Percentiles rank a stretch among this genome's conserved stretches.
Conservation (phyloP, 2,329 filamentous ascomycete genomes). For the Epicoccum sorghinum region DNA sequence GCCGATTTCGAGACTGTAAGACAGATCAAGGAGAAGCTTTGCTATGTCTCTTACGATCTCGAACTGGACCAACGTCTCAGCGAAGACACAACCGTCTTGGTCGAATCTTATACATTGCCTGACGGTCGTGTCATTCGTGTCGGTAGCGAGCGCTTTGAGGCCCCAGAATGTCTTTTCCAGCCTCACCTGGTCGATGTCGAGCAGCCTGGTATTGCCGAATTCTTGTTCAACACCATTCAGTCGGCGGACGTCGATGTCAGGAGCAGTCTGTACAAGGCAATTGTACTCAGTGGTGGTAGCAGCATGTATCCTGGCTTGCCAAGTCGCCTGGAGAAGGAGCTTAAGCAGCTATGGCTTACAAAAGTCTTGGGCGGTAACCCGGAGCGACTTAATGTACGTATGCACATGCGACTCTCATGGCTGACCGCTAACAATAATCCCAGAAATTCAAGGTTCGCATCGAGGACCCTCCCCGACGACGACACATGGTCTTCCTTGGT, state of each 20-base stretch:
- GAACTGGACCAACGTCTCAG: conserved; percentile 94
- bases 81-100: conserved; percentile 95
- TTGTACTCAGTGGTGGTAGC: conserved; percentile 93
- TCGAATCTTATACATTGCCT: conserved; percentile 96
- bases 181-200: conserved; percentile 97
- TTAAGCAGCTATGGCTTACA: conserved; percentile 98
- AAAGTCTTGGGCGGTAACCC: conserved; percentile 89
- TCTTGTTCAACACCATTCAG: conserved; percentile 99
- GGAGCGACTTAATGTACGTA: conserved; percentile 75
- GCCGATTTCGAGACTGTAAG: conserved; percentile 98
- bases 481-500: conserved; percentile 99
- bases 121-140: conserved; percentile 96
- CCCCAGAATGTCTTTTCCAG: conserved; percentile 97
- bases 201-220: conserved; percentile 94
- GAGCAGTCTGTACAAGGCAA: conserved; percentile 92
- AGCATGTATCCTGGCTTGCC: conserved; percentile 99
- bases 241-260: conserved; percentile 93
- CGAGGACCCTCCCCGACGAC: conserved; percentile 91
- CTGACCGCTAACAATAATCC: conserved; percentile 25
- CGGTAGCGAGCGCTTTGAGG: conserved; percentile 96
- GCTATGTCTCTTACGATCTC: conserved; percentile 98
- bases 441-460: conserved; percentile 99
- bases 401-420: conserved; percentile 8
- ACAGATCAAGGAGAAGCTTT: conserved; percentile 99
- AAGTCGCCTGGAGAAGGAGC: conserved; percentile 93